phyloP scores from a whole-genome alignment of 2,329 filamentous ascomycete genomes.

The Fusarium falciforme region DNA sequence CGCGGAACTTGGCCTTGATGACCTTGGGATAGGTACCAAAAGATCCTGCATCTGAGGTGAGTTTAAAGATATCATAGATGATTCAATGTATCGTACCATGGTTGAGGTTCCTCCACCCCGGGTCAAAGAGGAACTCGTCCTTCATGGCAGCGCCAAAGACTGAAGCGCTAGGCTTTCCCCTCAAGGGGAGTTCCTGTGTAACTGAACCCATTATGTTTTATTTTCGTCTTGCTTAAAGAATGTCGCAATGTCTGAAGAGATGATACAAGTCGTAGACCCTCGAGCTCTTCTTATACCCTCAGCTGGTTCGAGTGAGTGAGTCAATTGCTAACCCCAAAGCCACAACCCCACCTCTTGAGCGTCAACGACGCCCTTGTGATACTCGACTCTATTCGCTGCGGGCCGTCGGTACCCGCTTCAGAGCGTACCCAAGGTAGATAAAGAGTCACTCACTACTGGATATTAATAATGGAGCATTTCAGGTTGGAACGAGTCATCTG shows the following conservation, averaged over 20 bases:
- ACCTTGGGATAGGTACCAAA: constrained; percentile 79
- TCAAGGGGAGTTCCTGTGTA: constrained; percentile 37
- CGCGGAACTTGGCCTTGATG: constrained; percentile 69
- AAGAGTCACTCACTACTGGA: neutral
- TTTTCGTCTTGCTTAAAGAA: neutral
- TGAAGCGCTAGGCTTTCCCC: constrained; percentile 30
- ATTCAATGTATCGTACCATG: constrained; percentile 66
- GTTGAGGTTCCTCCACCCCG: constrained; percentile 79
- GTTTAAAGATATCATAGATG: neutral
- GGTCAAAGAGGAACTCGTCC: constrained; percentile 76
- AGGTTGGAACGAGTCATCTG: neutral
- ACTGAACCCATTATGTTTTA: constrained; percentile 37
- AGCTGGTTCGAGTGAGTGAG: constrained; percentile 8
- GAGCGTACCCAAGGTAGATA: neutral
- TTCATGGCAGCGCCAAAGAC: constrained; percentile 57
- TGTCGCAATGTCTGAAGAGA: neutral
- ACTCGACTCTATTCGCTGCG: neutral
- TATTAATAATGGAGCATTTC: neutral
- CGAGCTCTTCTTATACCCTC: constrained; percentile 17
- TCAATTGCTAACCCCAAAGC: constrained; percentile 17
- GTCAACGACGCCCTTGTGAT: constrained; percentile 41
- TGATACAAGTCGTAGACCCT: neutral
- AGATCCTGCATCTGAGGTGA: constrained; percentile 65
- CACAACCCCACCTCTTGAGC: constrained; percentile 35
- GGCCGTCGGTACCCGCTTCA: constrained; percentile 29